Evolutionary conservation across 768 basidiomycete genomes (phyloP).

Genomic region (Panaeolus papilionaceus): DNA sequence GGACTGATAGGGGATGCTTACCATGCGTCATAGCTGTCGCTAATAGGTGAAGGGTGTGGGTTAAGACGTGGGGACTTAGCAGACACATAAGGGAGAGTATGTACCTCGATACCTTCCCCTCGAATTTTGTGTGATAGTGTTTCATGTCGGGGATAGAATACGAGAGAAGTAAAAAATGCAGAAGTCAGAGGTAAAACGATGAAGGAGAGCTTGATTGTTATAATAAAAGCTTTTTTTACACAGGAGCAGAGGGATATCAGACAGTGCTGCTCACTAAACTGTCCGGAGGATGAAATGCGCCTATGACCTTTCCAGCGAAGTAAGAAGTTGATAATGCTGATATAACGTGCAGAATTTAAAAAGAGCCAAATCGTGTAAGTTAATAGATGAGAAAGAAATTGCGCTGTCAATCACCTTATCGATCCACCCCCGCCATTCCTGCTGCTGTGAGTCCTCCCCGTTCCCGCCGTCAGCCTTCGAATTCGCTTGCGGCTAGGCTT

Average conservation of each 20-base stretch:
- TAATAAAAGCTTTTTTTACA: background rate
- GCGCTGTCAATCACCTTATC: constrained; percentile 6
- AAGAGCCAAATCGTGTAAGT: background rate
- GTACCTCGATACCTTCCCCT: background rate
- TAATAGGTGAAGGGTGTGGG: background rate
- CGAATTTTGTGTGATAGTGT: background rate
- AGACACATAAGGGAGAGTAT: background rate
- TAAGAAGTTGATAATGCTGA: background rate
- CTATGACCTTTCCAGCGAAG: background rate
- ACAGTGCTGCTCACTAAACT: background rate
- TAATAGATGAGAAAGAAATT: background rate
- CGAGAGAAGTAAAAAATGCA: background rate
- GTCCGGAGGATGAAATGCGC: constrained; percentile 1
- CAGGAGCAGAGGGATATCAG: background rate
- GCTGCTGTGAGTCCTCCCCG: background rate
- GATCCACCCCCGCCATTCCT: constrained; percentile 7
- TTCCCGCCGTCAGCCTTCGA: constrained; percentile 8
- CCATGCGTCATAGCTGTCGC: constrained; percentile 4
- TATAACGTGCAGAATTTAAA: background rate
- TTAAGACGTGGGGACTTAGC: background rate
- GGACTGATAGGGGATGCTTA: background rate
- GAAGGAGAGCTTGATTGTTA: constrained; percentile 11
- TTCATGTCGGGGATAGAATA: background rate
- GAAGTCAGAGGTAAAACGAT: constrained; percentile 1
- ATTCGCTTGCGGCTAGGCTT: background rate